Evolutionary conservation across 2,329 filamentous ascomycete genomes (phyloP), one percentile per base, ranked within the genome.

Genomic region (Arthrobotrys sinensis): DNA sequence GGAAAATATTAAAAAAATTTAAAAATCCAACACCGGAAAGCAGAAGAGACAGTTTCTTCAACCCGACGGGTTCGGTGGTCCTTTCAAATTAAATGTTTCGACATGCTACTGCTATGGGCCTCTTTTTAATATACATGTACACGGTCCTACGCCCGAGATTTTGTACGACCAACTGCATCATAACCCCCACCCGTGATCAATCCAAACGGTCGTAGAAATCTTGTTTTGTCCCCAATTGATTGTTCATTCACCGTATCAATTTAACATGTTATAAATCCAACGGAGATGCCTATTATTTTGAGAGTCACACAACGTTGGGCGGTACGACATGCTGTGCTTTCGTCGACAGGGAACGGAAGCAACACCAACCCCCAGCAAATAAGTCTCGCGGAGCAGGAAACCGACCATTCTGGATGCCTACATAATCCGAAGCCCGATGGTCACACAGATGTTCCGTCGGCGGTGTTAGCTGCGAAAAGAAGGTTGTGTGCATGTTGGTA

Each of bases 391-490:
- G 34, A 28, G 36, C 7, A 28, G 14, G 1, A 40, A 64, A 48
- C 36, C 11, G 16, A 16, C 38, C 19, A 55, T 46, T 40, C 16
- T 50, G 72, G 66, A 34, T 66, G 73, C 50, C 60, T 77, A 66
- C 73, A 71, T 77, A 53, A 77, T 71, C 52, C 73, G 73, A 77
- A 65, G 66, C 73, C 34, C 24, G 48, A 21, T 50, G 34, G 66
- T 71, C 50, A 45, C 60, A 77, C 73, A 52, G 34, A 24, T 67
- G 48, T 66, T 62, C 57, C 40, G 38, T 36, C 24, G 24, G 14
- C 16, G 32, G 68, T 64, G 53, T 52, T 32, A 55, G 46, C 21
- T 60, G 53, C 53, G 55, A 50, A 73, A 73, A 65, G 60, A 73
- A 73, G 69, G 69, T 66, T 73, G 69, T 57, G 57, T 65, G 69